These are phyloP conservation scores for Candida pseudoviswanathii DNA, from an alignment of 1,139 yeast species.

Conservation along the genomic window DNA sequence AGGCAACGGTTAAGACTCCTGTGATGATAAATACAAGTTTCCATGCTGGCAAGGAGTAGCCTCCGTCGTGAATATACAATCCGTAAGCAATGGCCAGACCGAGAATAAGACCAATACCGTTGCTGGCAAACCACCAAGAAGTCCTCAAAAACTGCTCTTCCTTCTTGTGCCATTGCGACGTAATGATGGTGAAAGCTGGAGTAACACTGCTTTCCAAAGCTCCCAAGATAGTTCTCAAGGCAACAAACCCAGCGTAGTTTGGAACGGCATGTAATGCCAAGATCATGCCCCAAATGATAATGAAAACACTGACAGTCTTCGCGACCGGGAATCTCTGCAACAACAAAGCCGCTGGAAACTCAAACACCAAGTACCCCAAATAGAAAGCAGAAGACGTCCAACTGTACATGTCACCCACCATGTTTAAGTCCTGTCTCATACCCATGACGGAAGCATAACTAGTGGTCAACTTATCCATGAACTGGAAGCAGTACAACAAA, in stretches of 20 bases:
- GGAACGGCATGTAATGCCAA: slow-evolving; percentile 32
- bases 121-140: slow-evolving; percentile 33
- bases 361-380: slow-evolving; percentile 52
- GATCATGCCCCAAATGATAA: slow-evolving; percentile 33
- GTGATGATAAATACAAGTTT: slow-evolving; percentile 34
- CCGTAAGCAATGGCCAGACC: slow-evolving; percentile 29
- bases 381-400: slow-evolving; percentile 63
- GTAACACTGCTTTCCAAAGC: slow-evolving; percentile 54
- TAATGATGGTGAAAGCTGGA: slow-evolving; percentile 60
- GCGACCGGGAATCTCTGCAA: slow-evolving; percentile 41
- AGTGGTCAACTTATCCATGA: slow-evolving; percentile 64
- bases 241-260: slow-evolving; percentile 32
- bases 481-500: slow-evolving; percentile 57
- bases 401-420: slow-evolving; percentile 54
- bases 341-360: slow-evolving; percentile 44
- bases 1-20: slow-evolving; percentile 29
- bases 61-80: slow-evolving; percentile 18
- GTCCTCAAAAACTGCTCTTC: slow-evolving; percentile 27
- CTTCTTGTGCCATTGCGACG: slow-evolving; percentile 30
- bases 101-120: slow-evolving; percentile 32
- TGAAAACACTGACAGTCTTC: slow-evolving; percentile 25
- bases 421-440: slow-evolving; percentile 45
- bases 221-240: slow-evolving; percentile 46
- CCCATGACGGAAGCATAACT: slow-evolving; percentile 66
- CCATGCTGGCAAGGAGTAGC: slow-evolving; percentile 29